phyloP scores from a whole-genome alignment of 2,329 filamentous ascomycete genomes.

The Aspergillus ochraceoroseus region DNA sequence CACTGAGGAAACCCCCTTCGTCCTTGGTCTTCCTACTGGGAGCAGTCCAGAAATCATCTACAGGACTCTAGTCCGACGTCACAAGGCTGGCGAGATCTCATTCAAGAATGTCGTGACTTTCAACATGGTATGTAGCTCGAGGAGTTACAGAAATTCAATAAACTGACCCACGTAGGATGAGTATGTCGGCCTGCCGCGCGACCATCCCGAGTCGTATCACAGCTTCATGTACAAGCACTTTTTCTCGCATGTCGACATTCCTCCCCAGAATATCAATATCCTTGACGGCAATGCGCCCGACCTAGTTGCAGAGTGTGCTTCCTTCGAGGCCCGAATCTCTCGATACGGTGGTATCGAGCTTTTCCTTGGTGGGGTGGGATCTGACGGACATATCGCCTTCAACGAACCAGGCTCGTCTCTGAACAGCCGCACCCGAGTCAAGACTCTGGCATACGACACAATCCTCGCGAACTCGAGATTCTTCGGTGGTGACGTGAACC shows the following conservation, averaged over 20 bases:
- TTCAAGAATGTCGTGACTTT: slow-evolving; percentile 88
- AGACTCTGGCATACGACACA: slow-evolving; percentile 82
- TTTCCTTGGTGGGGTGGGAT: slow-evolving; percentile 78
- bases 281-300: slow-evolving; percentile 74
- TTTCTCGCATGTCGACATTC: slow-evolving; percentile 79
- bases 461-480: slow-evolving; percentile 81
- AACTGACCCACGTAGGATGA: slow-evolving; percentile 58
- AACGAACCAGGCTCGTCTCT: slow-evolving; percentile 82
- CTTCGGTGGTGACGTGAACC: slow-evolving; percentile 67
- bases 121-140: slow-evolving; percentile 64
- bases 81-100: slow-evolving; percentile 57
- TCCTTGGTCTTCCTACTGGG: slow-evolving; percentile 77
- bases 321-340: slow-evolving; percentile 74
- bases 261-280: slow-evolving; percentile 77
- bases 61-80: slow-evolving; percentile 60
- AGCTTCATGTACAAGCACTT: slow-evolving; percentile 92
- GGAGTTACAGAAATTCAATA: background rate
- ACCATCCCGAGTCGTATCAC: slow-evolving; percentile 82
- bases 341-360: slow-evolving; percentile 73
- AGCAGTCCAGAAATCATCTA: slow-evolving; percentile 76
- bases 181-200: slow-evolving; percentile 76
- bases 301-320: slow-evolving; percentile 69
- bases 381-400: slow-evolving; percentile 85
- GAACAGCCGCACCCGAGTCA: slow-evolving; percentile 72
- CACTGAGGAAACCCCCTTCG: slow-evolving; percentile 67